Evolutionary conservation across 306 rosid genomes (phyloP).

Genomic region (Pyrus bretschneideri): DNA sequence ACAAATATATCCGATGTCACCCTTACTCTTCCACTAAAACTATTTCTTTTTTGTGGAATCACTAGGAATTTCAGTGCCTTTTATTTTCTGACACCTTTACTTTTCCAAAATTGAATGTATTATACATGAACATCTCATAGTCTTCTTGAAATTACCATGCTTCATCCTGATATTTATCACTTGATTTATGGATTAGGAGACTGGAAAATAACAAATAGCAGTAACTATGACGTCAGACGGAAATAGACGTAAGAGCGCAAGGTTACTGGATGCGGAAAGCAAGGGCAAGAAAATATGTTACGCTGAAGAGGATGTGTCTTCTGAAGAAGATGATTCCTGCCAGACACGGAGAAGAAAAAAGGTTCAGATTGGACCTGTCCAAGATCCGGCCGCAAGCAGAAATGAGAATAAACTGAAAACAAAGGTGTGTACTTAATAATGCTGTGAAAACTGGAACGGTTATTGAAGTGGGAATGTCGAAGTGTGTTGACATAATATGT

Average conservation of each 20-base stretch:
- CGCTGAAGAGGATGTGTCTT: not conserved
- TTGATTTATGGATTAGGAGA: not conserved
- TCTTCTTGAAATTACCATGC: not conserved
- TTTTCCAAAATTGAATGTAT: not conserved
- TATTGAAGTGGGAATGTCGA: not conserved
- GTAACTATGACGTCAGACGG: not conserved
- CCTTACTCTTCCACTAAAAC: not conserved
- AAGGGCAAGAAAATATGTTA: slow-evolving; percentile 1
- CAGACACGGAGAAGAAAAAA: slow-evolving; percentile 1
- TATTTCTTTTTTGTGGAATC: not conserved
- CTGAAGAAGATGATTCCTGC: not conserved
- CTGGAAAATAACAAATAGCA: not conserved
- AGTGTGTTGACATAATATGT: not conserved
- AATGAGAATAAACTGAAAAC: not conserved
- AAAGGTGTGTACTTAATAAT: not conserved
- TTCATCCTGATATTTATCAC: not conserved
- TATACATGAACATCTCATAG: not conserved
- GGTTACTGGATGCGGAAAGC: not conserved
- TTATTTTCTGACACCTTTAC: too few species aligned
- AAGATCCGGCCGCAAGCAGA: not conserved
- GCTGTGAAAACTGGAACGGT: not conserved
- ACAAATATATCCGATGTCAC: not conserved
- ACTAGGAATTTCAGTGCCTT: not conserved
- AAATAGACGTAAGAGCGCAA: slow-evolving; percentile 5
- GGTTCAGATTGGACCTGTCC: slow-evolving; percentile 2